These are phyloP conservation scores for Leccinum obscurum DNA, from an alignment of 768 basidiomycete species.

Conservation along the genomic window DNA sequence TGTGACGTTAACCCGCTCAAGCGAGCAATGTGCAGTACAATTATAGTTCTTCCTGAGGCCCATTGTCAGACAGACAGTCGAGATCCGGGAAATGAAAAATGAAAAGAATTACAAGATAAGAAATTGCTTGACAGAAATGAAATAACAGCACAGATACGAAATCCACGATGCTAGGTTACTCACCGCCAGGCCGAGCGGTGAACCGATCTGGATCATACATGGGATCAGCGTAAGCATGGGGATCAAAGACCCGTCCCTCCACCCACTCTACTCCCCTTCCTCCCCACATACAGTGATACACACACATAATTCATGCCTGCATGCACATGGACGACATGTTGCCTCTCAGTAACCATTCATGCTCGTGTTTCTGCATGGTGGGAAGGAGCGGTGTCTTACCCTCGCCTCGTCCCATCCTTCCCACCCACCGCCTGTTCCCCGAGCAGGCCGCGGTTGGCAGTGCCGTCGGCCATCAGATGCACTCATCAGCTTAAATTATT, in stretches of 20 bases:
- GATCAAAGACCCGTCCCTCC: not conserved
- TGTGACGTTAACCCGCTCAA: not conserved
- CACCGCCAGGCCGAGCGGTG: constrained; percentile 2
- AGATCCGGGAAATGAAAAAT: constrained; percentile 11
- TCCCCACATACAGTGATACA: not conserved
- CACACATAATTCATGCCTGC: not conserved
- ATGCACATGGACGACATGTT: constrained; percentile 17
- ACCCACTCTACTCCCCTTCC: not conserved
- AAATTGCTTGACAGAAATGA: constrained; percentile 6
- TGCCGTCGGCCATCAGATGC: constrained; percentile 4
- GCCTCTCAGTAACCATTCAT: constrained; percentile 8
- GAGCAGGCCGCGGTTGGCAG: constrained; percentile 5
- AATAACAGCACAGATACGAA: constrained; percentile 9
- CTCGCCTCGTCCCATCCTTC: constrained; percentile 5
- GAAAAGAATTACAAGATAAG: constrained; percentile 3
- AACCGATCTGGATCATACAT: constrained; percentile 15
- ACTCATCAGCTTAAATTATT: constrained; percentile 2
- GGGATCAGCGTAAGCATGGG: constrained; percentile 14
- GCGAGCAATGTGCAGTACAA: not conserved
- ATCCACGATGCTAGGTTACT: constrained; percentile 2
- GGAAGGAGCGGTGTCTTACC: constrained; percentile 27
- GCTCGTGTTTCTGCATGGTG: constrained; percentile 16
- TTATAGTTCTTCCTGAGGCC: not conserved
- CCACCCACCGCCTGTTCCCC: constrained; percentile 15
- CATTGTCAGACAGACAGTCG: not conserved